Base-by-base conservation (phyloP, 352 stramenopile species). In the Phytophthora capsici region DNA sequence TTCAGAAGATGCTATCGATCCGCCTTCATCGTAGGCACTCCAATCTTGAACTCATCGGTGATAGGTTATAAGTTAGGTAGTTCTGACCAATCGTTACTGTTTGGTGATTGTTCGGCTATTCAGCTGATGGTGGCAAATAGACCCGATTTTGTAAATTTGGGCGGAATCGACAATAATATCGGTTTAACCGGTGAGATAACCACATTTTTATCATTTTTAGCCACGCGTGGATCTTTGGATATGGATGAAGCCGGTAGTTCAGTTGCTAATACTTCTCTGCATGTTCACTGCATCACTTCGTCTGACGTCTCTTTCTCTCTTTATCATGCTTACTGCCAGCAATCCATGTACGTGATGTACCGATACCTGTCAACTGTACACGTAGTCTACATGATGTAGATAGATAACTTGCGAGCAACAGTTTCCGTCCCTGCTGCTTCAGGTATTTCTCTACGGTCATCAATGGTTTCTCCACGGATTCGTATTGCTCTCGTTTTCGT, bases 401-500 rank as follows among this genome's bases (percentile, higher is more conserved):
- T 30, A 36, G 9, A 22, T 47, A 58, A 22, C 30, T 2, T 48
- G 22, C 56, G 46, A 17, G 23, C 16, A 19, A 17, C n/a, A 89
- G 75, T 54, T 89, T 28, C 72, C 73, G 1, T 84, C 77, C 6
- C 58, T 93, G 41, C 61, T 77, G 10, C 63, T 91, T 59, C 83
- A 96, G 63, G 59, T 88, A n/a, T 77, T 89, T 14, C 79, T 96
- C n/a, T 84, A 66, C 25, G 61, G 80, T 12, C 88, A 94, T 52
- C 72, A 89, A 30, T 82, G 78, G 63, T 93, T 87, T 57, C 77
- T 91, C 19, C 70, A 85, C 20, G 64, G 66, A 38, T 96, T 92
- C 56, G 61, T 89, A 17, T n/a, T 57, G 10, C 23, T 81, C 20
- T 79, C 80, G 4, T 46, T 83, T 14, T 71, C 55, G 23, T 65